Evolutionary conservation across 768 basidiomycete genomes (phyloP), one percentile per base, ranked within the genome.

Genomic region (Hericium rajendrae): DNA sequence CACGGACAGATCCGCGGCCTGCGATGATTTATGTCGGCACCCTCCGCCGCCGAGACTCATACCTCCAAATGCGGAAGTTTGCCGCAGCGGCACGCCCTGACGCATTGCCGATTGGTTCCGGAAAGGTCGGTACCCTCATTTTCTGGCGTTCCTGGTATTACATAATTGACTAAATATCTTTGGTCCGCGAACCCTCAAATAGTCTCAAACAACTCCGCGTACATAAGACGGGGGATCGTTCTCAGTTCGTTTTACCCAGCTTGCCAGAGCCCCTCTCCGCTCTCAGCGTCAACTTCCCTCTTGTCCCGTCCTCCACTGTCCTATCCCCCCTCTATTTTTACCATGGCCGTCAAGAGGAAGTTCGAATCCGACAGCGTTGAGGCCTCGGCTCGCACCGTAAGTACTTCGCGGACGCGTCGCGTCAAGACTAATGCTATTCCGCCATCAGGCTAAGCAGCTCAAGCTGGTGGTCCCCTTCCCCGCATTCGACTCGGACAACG

Each of bases 331-430:
- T 32, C 51, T 48, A 16, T 55, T 53, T 60, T 54, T 62, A 60
- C 62, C 53, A 91, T 89, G 87, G 76, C 82, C 43, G 61, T 88
- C 67, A 92, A 91, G 70, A 80, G 89, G 68, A 92, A 92, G 74
- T 75, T 86, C 53, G 81, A 84, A 53, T 63, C 74, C 18, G 85
- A 85, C 58, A 66, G 73, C 18, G 78, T 80, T 58, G 82, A 82
- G 64, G 73, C 74, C 60, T 74, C 70, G 55, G 78, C 74, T 60
- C 76, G 64, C 56, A 58, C 57, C 38, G 68, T 69, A 58, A 16
- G 66, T 66, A 28, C 59, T 56, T 38, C 28, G 28, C 38, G 20
- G 56, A 38, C 43, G 38, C 55, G 43, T 38, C 54, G 49, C 56
- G 49, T 58, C 54, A 51, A 61, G 18, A 50, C 55, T 57, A 59